Percentiles rank a stretch among this genome's conserved stretches.
phyloP scores from a whole-genome alignment of 2,329 filamentous ascomycete genomes.

The Fusarium humuli region DNA sequence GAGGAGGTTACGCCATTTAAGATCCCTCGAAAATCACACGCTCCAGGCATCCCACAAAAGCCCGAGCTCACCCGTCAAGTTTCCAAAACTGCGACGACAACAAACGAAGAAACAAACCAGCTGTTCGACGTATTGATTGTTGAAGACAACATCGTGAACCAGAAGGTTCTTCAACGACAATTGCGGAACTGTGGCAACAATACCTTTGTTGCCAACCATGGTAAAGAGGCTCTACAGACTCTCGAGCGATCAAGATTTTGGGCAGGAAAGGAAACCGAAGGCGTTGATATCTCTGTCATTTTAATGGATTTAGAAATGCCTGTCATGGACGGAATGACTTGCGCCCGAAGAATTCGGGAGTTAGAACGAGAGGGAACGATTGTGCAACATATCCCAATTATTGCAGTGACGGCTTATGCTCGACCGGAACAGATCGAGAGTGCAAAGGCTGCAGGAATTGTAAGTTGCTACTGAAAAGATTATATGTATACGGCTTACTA shows the following conservation, averaged over 20 bases:
- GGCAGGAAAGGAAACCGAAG: constrained; percentile 59
- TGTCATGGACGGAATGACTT: constrained; percentile 83
- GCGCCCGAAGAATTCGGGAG: constrained; percentile 75
- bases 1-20: constrained; percentile 53
- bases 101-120: constrained; percentile 43
- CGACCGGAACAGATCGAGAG: constrained; percentile 78
- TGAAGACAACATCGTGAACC: constrained; percentile 76
- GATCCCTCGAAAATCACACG: constrained; percentile 49
- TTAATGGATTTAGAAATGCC: constrained; percentile 89
- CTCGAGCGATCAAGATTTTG: constrained; percentile 68
- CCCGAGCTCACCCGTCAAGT: constrained; percentile 36
- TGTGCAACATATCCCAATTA: constrained; percentile 76
- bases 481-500: neutral
- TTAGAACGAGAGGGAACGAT: constrained; percentile 72
- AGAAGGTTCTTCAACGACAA: constrained; percentile 71
- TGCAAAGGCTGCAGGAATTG: constrained; percentile 79
- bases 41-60: constrained; percentile 27
- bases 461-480: constrained; percentile 54
- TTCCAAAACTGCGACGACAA: constrained; percentile 7
- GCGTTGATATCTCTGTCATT: constrained; percentile 72
- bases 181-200: constrained; percentile 70
- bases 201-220: constrained; percentile 73
- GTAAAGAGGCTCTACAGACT: constrained; percentile 70
- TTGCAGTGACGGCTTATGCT: constrained; percentile 86
- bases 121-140: constrained; percentile 71